Conservation (phyloP, 306 rosid species). For the Spatholobus suberectus region DNA sequence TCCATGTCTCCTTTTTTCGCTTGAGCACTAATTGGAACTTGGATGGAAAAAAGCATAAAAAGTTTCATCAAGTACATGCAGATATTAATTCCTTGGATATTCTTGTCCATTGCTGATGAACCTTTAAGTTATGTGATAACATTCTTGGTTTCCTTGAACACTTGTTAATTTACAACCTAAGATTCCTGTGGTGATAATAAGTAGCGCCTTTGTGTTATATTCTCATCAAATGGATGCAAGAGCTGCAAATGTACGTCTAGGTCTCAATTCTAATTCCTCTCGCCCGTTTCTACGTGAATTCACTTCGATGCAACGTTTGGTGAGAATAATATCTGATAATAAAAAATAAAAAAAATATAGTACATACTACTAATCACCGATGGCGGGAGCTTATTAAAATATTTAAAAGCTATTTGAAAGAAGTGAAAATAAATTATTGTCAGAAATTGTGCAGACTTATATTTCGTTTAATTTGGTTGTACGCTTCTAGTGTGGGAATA, state of each 20-base stretch:
- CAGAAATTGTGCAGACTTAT: no score
- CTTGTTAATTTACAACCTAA: not conserved
- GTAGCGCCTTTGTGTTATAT: not conserved
- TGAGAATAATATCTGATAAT: no score
- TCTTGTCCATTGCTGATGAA: slow-evolving; percentile 2
- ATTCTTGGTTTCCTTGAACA: not conserved
- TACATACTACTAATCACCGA: no score
- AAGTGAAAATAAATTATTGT: no score
- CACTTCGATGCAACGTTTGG: no score
- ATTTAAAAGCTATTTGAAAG: no score
- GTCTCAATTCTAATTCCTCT: not conserved
- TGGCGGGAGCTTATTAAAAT: no score
- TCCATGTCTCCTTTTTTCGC: not conserved
- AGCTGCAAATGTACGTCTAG: not conserved
- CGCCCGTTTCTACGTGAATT: not conserved
- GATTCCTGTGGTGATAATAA: not conserved
- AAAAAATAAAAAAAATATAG: no score
- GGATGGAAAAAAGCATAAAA: not conserved
- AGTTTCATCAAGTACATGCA: not conserved
- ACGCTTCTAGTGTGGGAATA: no score
- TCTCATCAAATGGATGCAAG: not conserved
- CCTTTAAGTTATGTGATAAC: not conserved
- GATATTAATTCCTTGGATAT: not conserved
- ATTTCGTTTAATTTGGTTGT: no score
- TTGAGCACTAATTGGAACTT: not conserved